phyloP scores from a whole-genome alignment of 352 stramenopile species.

The Phytopythium ostracodes region DNA sequence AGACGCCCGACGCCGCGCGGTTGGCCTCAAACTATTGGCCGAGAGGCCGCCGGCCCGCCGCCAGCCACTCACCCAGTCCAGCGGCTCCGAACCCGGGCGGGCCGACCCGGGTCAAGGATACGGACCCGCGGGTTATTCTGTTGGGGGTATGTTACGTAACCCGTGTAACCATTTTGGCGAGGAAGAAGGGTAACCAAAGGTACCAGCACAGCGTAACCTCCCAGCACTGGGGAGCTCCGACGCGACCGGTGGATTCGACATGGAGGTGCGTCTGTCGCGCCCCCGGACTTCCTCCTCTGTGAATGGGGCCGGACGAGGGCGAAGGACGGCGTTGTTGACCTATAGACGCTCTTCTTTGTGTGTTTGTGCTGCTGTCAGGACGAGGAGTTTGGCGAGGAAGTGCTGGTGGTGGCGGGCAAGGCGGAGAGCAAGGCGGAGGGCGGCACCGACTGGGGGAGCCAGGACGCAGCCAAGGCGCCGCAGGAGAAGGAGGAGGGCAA shows the following conservation, averaged over 20 bases:
- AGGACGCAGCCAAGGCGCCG: constrained; percentile 3
- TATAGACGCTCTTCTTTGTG: neutral
- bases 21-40: constrained; percentile 73
- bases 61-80: constrained; percentile 28
- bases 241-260: constrained; percentile 7
- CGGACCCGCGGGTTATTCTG: neutral
- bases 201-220: neutral
- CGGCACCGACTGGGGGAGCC: constrained; percentile 7
- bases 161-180: neutral
- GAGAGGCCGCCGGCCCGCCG: constrained; percentile 36
- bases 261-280: constrained; percentile 15
- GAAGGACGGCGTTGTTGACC: neutral
- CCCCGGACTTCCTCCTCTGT: too few relatives aligned
- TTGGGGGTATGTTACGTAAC: neutral
- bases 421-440: constrained; percentile 25
- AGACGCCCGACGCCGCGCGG: constrained; percentile 2
- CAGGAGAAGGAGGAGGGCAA: constrained; percentile 15
- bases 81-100: neutral
- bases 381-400: constrained; percentile 78
- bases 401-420: constrained; percentile 39
- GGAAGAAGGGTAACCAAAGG: too few relatives aligned
- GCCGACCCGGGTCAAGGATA: neutral
- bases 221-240: neutral
- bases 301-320: too few relatives aligned
- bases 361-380: constrained; percentile 27